Percentiles rank a stretch among this genome's conserved stretches.
Evolutionary conservation across 176 grass and related monocot genomes (phyloP).

Genomic region (Pontederia paniculata): DNA sequence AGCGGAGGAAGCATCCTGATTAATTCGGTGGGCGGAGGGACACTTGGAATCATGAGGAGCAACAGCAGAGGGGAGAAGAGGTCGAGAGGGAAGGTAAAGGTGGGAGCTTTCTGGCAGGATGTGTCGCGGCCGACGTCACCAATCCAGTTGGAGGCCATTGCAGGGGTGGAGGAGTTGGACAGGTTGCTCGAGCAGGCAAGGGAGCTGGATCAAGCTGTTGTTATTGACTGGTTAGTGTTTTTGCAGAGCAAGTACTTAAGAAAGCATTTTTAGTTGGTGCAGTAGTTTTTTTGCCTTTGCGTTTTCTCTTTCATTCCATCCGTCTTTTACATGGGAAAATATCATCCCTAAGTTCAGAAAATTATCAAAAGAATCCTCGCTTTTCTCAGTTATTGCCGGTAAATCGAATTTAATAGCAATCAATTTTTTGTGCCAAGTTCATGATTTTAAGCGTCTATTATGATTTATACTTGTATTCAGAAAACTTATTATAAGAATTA

Average conservation of each 20-base stretch:
- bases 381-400: too few relatives aligned
- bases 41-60: too few relatives aligned
- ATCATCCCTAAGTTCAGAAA: too few relatives aligned
- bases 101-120: constrained; percentile 60
- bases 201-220: constrained; percentile 41
- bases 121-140: constrained; percentile 37
- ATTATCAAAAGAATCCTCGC: too few relatives aligned
- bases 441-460: too few relatives aligned
- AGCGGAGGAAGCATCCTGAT: background rate
- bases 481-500: too few relatives aligned
- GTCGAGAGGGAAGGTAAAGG: constrained; percentile 6
- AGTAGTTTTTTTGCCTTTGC: background rate
- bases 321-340: too few relatives aligned
- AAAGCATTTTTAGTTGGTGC: too few relatives aligned
- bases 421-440: too few relatives aligned
- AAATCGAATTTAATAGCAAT: too few relatives aligned
- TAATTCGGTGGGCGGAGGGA: too few relatives aligned
- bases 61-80: background rate
- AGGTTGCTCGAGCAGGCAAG: constrained; percentile 40
- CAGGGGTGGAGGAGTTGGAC: constrained; percentile 59
- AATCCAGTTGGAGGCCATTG: constrained; percentile 72
- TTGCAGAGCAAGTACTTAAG: background rate
- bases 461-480: too few relatives aligned
- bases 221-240: constrained; percentile 68
- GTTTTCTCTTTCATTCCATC: background rate